A percentile compares a stretch with the other conserved stretches of the same genome.
These are phyloP conservation scores for Alisma plantagoaquatica DNA, from an alignment of 106 monocot genomes.

Conservation along the genomic window DNA sequence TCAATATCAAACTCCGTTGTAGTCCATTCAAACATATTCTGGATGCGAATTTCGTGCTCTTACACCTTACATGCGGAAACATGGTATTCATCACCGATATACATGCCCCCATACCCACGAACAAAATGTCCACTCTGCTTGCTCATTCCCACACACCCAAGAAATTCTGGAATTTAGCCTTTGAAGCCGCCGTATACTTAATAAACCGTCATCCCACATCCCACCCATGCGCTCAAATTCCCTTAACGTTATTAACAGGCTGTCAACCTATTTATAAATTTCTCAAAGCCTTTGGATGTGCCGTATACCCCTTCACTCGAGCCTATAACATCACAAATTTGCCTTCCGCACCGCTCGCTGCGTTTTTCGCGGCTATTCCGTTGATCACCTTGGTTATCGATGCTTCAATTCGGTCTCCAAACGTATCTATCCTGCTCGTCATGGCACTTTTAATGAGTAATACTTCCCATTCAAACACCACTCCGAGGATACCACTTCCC, in stretches of 20 bases:
- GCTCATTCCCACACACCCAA: too few species aligned
- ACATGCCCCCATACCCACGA: slow-evolving; percentile 4
- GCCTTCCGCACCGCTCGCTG: background rate
- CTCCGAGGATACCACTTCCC: background rate
- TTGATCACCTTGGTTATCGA: too few species aligned
- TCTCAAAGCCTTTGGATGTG: background rate
- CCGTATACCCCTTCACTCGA: background rate
- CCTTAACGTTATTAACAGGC: background rate
- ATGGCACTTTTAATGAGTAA: background rate
- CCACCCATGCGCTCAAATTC: too few species aligned
- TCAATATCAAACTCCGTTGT: background rate
- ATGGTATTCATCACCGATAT: slow-evolving; percentile 2
- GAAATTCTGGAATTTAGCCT: background rate
- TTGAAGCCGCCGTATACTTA: background rate
- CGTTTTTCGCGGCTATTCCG: background rate
- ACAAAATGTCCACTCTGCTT: slow-evolving; percentile 3
- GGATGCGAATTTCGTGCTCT: too few species aligned
- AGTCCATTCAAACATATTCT: too few species aligned
- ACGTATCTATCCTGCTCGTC: background rate
- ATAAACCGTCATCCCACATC: slow-evolving; percentile 4
- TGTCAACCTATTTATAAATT: background rate
- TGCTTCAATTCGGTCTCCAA: background rate
- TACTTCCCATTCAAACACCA: background rate
- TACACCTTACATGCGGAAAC: too few species aligned
- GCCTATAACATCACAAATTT: background rate